These are phyloP conservation scores for Penicillium maclennaniae DNA, from an alignment of 495 filamentous ascomycete species.

Conservation along the genomic window DNA sequence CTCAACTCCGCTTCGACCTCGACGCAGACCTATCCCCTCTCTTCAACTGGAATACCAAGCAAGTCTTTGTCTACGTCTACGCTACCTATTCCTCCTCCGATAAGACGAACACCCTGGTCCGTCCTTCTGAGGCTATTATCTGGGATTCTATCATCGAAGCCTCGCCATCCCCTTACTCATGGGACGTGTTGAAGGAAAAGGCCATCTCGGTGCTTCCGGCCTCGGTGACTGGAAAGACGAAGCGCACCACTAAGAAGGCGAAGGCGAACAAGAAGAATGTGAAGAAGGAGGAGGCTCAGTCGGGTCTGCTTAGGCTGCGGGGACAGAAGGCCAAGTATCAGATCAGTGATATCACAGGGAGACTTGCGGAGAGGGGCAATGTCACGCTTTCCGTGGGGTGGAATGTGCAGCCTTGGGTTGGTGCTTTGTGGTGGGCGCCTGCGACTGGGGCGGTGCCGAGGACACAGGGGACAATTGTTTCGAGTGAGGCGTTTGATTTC, in stretches of 20 bases:
- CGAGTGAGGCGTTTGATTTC: slow-evolving; percentile 66
- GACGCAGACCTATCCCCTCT: slow-evolving; percentile 83
- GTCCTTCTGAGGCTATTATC: slow-evolving; percentile 70
- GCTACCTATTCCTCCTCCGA: slow-evolving; percentile 70
- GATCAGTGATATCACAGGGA: slow-evolving; percentile 79
- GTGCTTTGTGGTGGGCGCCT: slow-evolving; percentile 72
- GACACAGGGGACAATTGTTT: slow-evolving; percentile 61
- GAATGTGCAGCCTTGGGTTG: slow-evolving; percentile 98
- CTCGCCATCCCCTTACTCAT: slow-evolving; percentile 53
- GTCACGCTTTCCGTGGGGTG: slow-evolving; percentile 78
- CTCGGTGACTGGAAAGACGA: slow-evolving; percentile 17
- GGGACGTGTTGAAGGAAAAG: slow-evolving; percentile 35
- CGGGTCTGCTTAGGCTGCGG: slow-evolving; percentile 66
- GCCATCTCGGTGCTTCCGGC: slow-evolving; percentile 6
- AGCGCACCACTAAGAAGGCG: slow-evolving; percentile 10
- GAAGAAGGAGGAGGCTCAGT: slow-evolving; percentile 23
- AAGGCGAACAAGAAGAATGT: slow-evolving; percentile 17
- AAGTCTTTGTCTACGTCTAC: slow-evolving; percentile 92
- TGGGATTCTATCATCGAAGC: slow-evolving; percentile 92
- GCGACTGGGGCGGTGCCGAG: slow-evolving; percentile 48
- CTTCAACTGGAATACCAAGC: slow-evolving; percentile 99
- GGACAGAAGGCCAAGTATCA: slow-evolving; percentile 90
- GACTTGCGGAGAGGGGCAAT: slow-evolving; percentile 64
- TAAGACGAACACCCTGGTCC: slow-evolving; percentile 26
- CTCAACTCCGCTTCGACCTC: slow-evolving; percentile 87